These are phyloP conservation scores for Fusarium domesticum DNA, from an alignment of 2,329 filamentous ascomycete genomes.

Conservation along the genomic window DNA sequence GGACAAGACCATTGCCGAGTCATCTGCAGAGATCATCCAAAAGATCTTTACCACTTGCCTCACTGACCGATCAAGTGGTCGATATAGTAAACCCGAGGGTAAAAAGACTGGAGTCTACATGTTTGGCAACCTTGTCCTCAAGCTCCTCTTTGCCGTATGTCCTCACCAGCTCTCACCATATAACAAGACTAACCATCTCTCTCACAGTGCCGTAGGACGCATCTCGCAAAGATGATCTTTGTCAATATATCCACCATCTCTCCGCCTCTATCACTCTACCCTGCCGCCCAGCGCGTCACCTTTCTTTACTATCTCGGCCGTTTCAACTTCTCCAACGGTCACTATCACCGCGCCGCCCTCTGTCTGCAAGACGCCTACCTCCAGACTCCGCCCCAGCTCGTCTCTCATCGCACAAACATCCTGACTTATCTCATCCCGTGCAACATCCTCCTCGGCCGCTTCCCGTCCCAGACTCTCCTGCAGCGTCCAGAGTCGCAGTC, in stretches of 20 bases:
- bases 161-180: neutral
- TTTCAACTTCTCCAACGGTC: constrained; percentile 80
- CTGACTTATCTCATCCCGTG: constrained; percentile 79
- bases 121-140: constrained; percentile 86
- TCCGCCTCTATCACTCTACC: constrained; percentile 76
- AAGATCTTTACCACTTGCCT: constrained; percentile 89
- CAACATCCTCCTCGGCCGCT: constrained; percentile 81
- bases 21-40: constrained; percentile 83
- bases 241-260: constrained; percentile 82
- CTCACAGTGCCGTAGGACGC: constrained; percentile 69
- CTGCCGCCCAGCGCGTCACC: constrained; percentile 81
- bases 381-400: constrained; percentile 59
- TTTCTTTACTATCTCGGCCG: constrained; percentile 93
- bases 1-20: constrained; percentile 75
- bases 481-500: constrained; percentile 60
- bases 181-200: no score
- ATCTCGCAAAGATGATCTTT: constrained; percentile 84
- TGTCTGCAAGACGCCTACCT: constrained; percentile 78
- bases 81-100: constrained; percentile 69
- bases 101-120: constrained; percentile 87
- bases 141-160: constrained; percentile 76
- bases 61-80: constrained; percentile 70
- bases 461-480: constrained; percentile 68
- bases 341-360: constrained; percentile 73
- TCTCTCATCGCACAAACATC: constrained; percentile 73